Base-by-base conservation (phyloP, 257 asterid species). In the Nicotiana undulata region DNA sequence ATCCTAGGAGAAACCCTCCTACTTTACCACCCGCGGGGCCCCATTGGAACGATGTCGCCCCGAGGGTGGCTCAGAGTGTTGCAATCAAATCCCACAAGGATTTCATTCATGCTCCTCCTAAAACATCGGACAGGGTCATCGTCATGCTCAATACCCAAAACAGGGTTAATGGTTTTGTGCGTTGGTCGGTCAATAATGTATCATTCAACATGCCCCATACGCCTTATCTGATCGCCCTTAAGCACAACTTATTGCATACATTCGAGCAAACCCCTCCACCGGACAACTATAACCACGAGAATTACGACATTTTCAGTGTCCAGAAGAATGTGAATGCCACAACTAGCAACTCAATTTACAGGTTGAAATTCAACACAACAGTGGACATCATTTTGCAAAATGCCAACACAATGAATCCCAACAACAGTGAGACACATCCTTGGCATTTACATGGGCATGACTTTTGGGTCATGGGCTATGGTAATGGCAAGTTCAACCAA, bases 401-500 rank as follows among this genome's bases (percentile, higher is more conserved):
- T 13, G 97, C 99, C 0, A 95, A 93, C 63, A 90, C 94, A 0
- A 91, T 89, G 96, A 85, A 9, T 53, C 6, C 0, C 0, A 89
- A 90, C 9, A 92, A 90, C 18, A 95, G 99, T 12, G 99, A 95
- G 91, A 89, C 97, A 3, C 99, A 95, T 86, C 98, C 99, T 3
- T 95, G 99, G 99, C 99, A 95, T 86, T 89, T 95, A 2, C 99
- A 95, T 32, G 99, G 99, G 3, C 99, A 93, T 15, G 98, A 95
- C 51, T 95, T 95, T 34, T 95, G 99, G 99, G 97, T 95, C 1
- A 1, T 95, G 82, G 99, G 97, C 0, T 87, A 95, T 46, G 98
- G 97, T 0, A 9, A 34, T 6, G 99, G 97, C 1, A 95, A 91
- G 86, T 95, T 92, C 12, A 86, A 94, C 44, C 9, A 0, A 40